phyloP scores from a whole-genome alignment of 2,329 filamentous ascomycete genomes.

The Xylaria sp. region DNA sequence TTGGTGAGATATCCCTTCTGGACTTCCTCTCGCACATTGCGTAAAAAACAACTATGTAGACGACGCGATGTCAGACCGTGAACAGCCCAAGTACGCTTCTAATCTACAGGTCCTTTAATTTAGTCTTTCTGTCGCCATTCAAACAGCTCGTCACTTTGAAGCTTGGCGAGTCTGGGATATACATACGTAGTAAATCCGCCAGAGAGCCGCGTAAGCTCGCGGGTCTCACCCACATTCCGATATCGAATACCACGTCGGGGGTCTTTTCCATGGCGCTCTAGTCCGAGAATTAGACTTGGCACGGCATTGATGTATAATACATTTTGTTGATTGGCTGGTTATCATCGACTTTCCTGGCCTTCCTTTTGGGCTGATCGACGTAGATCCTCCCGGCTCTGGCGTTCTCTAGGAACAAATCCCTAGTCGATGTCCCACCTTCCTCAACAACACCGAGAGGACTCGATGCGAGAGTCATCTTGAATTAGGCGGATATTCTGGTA shows the following conservation, averaged over 20 bases:
- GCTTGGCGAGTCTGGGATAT: conserved; percentile 26
- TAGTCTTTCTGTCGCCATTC: neutral
- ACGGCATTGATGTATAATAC: conserved; percentile 25
- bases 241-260: conserved; percentile 14
- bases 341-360: conserved; percentile 9
- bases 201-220: conserved; percentile 31
- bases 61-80: neutral
- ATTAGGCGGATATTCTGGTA: conserved; percentile 2
- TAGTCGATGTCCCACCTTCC: conserved; percentile 16
- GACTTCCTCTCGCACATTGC: neutral
- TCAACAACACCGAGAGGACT: conserved; percentile 7
- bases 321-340: conserved; percentile 24
- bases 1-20: neutral
- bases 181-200: neutral
- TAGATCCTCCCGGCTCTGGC: conserved; percentile 8
- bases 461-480: conserved; percentile 12
- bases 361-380: conserved; percentile 11
- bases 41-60: neutral
- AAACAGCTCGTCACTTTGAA: neutral
- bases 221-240: conserved; percentile 27
- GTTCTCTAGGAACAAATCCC: neutral
- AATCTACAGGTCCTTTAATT: neutral
- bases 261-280: conserved; percentile 3
- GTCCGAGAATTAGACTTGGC: conserved; percentile 14
- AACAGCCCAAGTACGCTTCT: neutral